Conservation (phyloP, 179 eudicot genomes). For the Gypsophila paniculata region DNA sequence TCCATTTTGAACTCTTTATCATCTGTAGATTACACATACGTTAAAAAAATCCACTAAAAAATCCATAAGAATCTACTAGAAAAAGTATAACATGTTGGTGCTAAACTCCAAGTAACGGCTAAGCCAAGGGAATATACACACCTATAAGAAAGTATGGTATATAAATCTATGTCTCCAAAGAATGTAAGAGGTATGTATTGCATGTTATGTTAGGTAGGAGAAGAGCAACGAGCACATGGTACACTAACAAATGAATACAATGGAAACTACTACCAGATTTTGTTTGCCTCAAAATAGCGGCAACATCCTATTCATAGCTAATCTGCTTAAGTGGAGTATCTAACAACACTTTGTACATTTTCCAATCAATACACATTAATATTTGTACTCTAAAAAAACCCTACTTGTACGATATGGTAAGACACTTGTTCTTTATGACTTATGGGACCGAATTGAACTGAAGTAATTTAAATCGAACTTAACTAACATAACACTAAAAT, state of each 20-base stretch:
- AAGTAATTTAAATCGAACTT: too few relatives aligned
- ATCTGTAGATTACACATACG: too few relatives aligned
- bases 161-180: background rate
- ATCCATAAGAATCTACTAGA: background rate
- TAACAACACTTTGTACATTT: background rate
- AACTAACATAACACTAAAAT: too few relatives aligned
- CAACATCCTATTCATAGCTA: constrained; percentile 1
- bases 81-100: background rate
- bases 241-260: background rate
- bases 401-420: background rate
- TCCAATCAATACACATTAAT: background rate
- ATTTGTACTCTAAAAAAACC: background rate
- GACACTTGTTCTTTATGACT: too few relatives aligned
- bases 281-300: constrained; percentile 4
- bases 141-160: background rate
- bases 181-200: too few relatives aligned
- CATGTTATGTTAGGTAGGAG: background rate
- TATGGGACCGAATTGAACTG: too few relatives aligned
- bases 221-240: constrained; percentile 10
- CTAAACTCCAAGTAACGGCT: constrained; percentile 43
- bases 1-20: too few relatives aligned
- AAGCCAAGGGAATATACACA: constrained; percentile 32
- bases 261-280: background rate
- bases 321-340: background rate
- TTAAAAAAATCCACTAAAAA: too few relatives aligned